Conservation (phyloP, 768 basidiomycete species). For the Zangia roseola region DNA sequence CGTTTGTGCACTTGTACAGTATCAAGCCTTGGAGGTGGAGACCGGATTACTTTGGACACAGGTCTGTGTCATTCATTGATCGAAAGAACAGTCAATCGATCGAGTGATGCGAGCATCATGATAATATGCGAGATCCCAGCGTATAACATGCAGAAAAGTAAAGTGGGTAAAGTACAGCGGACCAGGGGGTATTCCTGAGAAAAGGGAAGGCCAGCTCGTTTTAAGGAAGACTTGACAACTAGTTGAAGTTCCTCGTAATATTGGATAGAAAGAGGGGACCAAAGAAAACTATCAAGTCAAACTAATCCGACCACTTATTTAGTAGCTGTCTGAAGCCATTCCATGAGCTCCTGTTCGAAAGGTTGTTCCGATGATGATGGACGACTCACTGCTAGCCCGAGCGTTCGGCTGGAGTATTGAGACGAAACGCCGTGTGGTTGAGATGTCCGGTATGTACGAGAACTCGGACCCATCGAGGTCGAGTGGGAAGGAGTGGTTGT, state of each 20-base stretch:
- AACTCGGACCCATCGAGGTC: conserved; percentile 56
- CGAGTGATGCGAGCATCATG: conserved; percentile 39
- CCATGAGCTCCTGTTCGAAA: conserved; percentile 37
- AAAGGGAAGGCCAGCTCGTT: conserved; percentile 37
- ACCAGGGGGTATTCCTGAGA: conserved; percentile 37
- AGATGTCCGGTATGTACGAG: conserved; percentile 65
- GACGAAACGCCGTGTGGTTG: conserved; percentile 68
- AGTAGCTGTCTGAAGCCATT: conserved; percentile 37
- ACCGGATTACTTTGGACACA: background rate
- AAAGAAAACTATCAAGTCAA: conserved; percentile 11
- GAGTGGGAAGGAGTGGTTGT: conserved; percentile 61
- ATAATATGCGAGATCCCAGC: conserved; percentile 35
- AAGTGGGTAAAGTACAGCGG: conserved; percentile 41
- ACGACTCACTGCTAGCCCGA: conserved; percentile 67
- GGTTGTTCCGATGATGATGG: conserved; percentile 34
- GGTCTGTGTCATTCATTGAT: conserved; percentile 4
- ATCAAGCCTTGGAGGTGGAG: background rate
- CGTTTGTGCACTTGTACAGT: conserved; percentile 2
- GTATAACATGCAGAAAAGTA: conserved; percentile 37
- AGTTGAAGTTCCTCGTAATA: conserved; percentile 19
- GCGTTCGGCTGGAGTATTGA: conserved; percentile 74
- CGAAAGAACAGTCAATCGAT: conserved; percentile 19
- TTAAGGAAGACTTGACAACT: conserved; percentile 28
- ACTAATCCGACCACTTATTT: conserved; percentile 23
- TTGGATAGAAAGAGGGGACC: conserved; percentile 8